These are phyloP conservation scores for Saccharomyces cerevisiae DNA, from an alignment of 805 yeast species.

Conservation along the genomic window DNA sequence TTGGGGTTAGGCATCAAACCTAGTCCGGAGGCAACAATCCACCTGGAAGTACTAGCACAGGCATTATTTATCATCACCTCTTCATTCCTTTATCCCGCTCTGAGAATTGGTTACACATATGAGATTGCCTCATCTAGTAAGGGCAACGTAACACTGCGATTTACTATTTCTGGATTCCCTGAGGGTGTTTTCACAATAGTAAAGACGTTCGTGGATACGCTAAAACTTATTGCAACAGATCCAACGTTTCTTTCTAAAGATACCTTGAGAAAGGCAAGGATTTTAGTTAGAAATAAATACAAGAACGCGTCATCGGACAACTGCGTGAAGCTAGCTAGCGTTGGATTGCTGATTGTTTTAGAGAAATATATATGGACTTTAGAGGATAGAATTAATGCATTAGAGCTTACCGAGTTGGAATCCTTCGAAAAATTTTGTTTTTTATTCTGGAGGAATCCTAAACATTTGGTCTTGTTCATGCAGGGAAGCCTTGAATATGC, in stretches of 20 bases:
- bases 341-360: slow-evolving; percentile 43
- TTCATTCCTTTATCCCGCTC: slow-evolving; percentile 42
- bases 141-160: slow-evolving; percentile 44
- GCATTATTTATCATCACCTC: slow-evolving; percentile 37
- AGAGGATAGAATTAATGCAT: slow-evolving; percentile 46
- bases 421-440: slow-evolving; percentile 29
- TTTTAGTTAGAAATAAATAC: slow-evolving; percentile 41
- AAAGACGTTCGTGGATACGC: slow-evolving; percentile 26
- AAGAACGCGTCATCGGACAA: slow-evolving; percentile 35
- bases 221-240: slow-evolving; percentile 20
- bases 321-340: slow-evolving; percentile 41
- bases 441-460: slow-evolving; percentile 24
- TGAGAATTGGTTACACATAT: slow-evolving; percentile 49
- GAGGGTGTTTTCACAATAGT: slow-evolving; percentile 34
- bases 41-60: slow-evolving; percentile 47
- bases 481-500: slow-evolving; percentile 40
- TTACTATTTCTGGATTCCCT: slow-evolving; percentile 49
- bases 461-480: slow-evolving; percentile 36
- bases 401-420: slow-evolving; percentile 41
- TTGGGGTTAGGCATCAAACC: slow-evolving; percentile 26
- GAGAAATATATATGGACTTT: slow-evolving; percentile 51
- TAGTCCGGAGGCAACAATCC: slow-evolving; percentile 35
- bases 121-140: slow-evolving; percentile 45
- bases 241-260: slow-evolving; percentile 21
- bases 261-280: slow-evolving; percentile 40